phyloP scores from a whole-genome alignment of 495 filamentous ascomycete genomes.

The Lophiotrema nucula region DNA sequence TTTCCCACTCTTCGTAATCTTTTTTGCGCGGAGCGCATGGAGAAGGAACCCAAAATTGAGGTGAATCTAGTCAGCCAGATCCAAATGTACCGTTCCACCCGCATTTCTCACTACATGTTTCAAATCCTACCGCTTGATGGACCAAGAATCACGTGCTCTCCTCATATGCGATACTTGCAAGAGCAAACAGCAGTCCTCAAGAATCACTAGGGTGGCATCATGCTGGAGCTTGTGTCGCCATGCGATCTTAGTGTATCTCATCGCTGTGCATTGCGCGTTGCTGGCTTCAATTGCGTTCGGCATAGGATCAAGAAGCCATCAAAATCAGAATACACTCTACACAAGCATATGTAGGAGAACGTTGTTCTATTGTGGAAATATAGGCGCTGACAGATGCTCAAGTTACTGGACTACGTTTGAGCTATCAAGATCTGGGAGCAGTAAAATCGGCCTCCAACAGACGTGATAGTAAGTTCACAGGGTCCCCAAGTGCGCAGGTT shows the following conservation, averaged over 20 bases:
- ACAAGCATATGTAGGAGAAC: neutral
- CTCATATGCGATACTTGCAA: neutral
- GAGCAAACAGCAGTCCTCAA: neutral
- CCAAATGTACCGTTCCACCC: too few relatives aligned
- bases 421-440: neutral
- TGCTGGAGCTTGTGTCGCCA: neutral
- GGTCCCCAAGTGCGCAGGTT: neutral
- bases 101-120: too few relatives aligned
- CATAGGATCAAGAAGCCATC: neutral
- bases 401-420: neutral
- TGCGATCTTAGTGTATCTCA: neutral
- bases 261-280: neutral
- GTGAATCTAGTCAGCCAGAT: too few relatives aligned
- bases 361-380: neutral
- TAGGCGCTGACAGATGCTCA: neutral
- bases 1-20: too few relatives aligned
- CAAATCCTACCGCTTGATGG: neutral
- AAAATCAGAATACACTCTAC: neutral
- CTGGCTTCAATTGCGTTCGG: neutral
- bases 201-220: neutral
- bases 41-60: too few relatives aligned
- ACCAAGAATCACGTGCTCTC: neutral
- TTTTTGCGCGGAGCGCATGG: too few relatives aligned
- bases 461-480: neutral
- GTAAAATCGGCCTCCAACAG: neutral